Evolutionary conservation across 2,329 filamentous ascomycete species (phyloP).

Genomic region (Aspergillus ruber): DNA sequence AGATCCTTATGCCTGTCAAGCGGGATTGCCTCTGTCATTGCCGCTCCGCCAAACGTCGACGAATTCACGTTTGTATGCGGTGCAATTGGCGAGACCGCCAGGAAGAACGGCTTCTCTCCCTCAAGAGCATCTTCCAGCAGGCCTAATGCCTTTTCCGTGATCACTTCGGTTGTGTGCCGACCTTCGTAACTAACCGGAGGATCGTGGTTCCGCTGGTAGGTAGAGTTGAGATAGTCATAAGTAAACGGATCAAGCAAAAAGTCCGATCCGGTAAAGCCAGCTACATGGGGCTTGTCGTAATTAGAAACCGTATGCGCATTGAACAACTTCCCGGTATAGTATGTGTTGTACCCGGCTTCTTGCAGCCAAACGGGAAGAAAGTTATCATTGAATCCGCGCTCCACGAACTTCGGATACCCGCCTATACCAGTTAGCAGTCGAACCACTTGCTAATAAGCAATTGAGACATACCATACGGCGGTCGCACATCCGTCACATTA

Average conservation of each 20-base stretch:
- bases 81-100: slow-evolving; percentile 57
- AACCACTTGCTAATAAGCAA: neutral
- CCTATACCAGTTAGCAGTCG: slow-evolving; percentile 11
- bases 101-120: slow-evolving; percentile 55
- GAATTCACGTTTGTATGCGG: slow-evolving; percentile 53
- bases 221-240: slow-evolving; percentile 60
- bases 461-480: slow-evolving; percentile 44
- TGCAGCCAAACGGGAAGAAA: slow-evolving; percentile 47
- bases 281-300: slow-evolving; percentile 33
- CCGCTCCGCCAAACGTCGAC: slow-evolving; percentile 20
- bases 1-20: slow-evolving; percentile 54
- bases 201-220: slow-evolving; percentile 53
- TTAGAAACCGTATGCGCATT: slow-evolving; percentile 44
- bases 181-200: slow-evolving; percentile 48
- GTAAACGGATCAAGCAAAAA: slow-evolving; percentile 43
- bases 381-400: slow-evolving; percentile 44
- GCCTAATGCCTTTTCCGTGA: slow-evolving; percentile 50
- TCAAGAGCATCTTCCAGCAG: slow-evolving; percentile 55
- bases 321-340: slow-evolving; percentile 49
- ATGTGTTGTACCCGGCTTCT: slow-evolving; percentile 44
- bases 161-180: slow-evolving; percentile 51
- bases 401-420: slow-evolving; percentile 47
- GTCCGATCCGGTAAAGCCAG: slow-evolving; percentile 27
- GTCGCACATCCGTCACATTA: slow-evolving; percentile 56
- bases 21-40: slow-evolving; percentile 48